Conservation (phyloP, 2,329 filamentous ascomycete species). For the Thelonectria discophora region DNA sequence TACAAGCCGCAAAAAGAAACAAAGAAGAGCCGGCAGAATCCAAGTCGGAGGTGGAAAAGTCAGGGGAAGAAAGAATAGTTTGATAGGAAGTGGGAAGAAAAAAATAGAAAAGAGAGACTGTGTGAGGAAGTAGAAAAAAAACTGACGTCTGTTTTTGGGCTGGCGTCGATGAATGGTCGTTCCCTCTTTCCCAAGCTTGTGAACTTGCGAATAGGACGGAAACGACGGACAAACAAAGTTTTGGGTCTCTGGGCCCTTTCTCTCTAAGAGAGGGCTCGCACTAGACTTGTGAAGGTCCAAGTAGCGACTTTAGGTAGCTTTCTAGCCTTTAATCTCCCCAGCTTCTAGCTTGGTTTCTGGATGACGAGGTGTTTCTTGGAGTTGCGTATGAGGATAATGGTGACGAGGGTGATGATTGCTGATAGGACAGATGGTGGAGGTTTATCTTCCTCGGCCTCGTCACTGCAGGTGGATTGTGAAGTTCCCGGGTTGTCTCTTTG, state of each 20-base stretch:
- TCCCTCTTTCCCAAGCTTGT: background rate
- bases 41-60: background rate
- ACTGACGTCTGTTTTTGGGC: background rate
- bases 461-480: too few species aligned
- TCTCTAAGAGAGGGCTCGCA: conserved; percentile 23
- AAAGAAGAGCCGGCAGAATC: background rate
- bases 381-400: too few species aligned
- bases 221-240: conserved; percentile 43
- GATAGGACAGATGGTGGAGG: too few species aligned
- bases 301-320: conserved; percentile 4
- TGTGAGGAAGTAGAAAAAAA: conserved; percentile 14
- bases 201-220: conserved; percentile 31
- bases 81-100: conserved; percentile 6
- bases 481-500: too few species aligned
- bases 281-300: background rate
- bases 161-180: background rate
- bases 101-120: background rate
- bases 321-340: conserved; percentile 22
- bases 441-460: too few species aligned
- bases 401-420: too few species aligned
- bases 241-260: conserved; percentile 27
- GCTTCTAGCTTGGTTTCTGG: conserved; percentile 11
- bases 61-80: conserved; percentile 11
- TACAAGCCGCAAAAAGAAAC: conserved; percentile 27
- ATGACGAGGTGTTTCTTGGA: too few species aligned